These are phyloP conservation scores for Nitzschia inconspicua DNA, from an alignment of 108 stramenopile genomes.

Conservation along the genomic window DNA sequence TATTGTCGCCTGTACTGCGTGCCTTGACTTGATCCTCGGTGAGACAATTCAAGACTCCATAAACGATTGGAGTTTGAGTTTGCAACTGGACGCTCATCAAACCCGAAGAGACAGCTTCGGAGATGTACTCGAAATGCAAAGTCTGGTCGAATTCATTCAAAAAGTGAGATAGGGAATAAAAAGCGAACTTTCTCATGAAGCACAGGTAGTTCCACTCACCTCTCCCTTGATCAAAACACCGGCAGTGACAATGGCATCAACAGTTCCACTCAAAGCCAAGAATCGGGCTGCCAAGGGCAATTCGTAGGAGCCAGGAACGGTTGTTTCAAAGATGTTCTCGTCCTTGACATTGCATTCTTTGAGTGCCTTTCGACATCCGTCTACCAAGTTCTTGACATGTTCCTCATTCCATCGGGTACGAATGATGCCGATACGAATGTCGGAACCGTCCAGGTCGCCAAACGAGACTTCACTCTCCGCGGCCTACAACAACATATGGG, in stretches of 20 bases:
- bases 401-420: slow-evolving; percentile 89
- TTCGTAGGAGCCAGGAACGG: slow-evolving; percentile 97
- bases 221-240: slow-evolving; percentile 99
- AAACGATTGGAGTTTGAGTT: slow-evolving; percentile 79
- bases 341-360: slow-evolving; percentile 85
- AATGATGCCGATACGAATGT: slow-evolving; percentile 80
- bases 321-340: slow-evolving; percentile 87
- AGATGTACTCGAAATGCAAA: slow-evolving; percentile 98
- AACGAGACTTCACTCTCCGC: slow-evolving; percentile 84
- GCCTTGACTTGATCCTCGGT: slow-evolving; percentile 80
- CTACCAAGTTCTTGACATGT: slow-evolving; percentile 77
- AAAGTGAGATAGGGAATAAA: neutral
- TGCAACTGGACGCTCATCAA: slow-evolving; percentile 93
- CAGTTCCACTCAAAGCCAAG: slow-evolving; percentile 89
- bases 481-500: too few species aligned
- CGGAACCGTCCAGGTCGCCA: slow-evolving; percentile 67
- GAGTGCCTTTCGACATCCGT: slow-evolving; percentile 63
- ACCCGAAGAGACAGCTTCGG: slow-evolving; percentile 87
- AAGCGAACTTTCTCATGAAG: neutral
- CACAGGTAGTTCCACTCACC: slow-evolving; percentile 10
- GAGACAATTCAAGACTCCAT: slow-evolving; percentile 91
- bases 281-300: slow-evolving; percentile 92
- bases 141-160: slow-evolving; percentile 37
- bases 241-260: slow-evolving; percentile 93
- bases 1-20: slow-evolving; percentile 78